Evolutionary conservation across 2,329 filamentous ascomycete species (phyloP), one percentile per base, ranked within the genome.

Genomic region (Leptosphaerulina australis): DNA sequence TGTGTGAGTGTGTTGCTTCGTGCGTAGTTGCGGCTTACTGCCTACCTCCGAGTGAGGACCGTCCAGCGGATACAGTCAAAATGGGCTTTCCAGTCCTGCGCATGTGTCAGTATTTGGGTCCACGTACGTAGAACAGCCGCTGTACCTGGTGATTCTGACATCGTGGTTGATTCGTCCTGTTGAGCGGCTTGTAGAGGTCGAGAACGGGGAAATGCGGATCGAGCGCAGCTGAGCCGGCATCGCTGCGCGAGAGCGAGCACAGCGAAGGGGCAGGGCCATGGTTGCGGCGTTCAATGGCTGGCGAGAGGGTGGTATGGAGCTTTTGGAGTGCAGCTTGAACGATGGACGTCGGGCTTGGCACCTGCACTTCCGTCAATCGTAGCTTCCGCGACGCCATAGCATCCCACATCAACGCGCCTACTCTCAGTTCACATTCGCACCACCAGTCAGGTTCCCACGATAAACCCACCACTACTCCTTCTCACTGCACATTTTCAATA

Each of bases 81-180:
- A 97, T 92, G 56, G 94, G 93, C 81, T 96, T 97, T 75, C 94
- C 94, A 50, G 94, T 99, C 68, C 94, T 65, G 33, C 18, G 12
- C 34, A 25, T 7, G 17, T 8, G 43, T 65, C 31, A 64, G 59
- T 46, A 44, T 21, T n/a, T 21, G n/a, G 18, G 20, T 17, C 6
- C 6, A 22, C 7, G 24, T 15, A 14, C 25, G 33, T 18, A 25
- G 46, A 31, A 25, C 37, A 36, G 31, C 26, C 10, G 44, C 17
- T 22, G 33, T 57, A 63, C 62, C 62, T 84, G 56, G 93, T 96
- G 71, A 99, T 96, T 68, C 89, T 81, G 70, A 99, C 83, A 80
- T 99, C 94, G 72, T 91, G 89, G 58, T 85, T 69, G 60, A 72
- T 46, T 34, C 48, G 43, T 30, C 56, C 55, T 62, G 58, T 47